These are phyloP conservation scores for Fusarium acutatum DNA, from an alignment of 2,329 filamentous ascomycete genomes.

Conservation along the genomic window DNA sequence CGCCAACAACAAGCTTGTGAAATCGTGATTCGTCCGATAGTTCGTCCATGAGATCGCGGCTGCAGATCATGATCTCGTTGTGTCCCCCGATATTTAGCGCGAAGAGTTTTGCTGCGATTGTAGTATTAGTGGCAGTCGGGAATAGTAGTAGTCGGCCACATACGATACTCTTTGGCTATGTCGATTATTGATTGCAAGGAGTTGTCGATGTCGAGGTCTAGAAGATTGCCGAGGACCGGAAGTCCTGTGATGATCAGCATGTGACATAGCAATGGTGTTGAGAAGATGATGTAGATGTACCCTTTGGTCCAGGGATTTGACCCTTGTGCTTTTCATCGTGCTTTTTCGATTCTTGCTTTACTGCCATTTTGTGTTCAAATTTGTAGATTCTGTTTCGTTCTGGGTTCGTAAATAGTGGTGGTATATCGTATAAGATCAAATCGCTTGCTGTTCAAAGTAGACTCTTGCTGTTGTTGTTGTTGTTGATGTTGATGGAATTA, in stretches of 20 bases:
- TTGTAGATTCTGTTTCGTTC: fast-evolving
- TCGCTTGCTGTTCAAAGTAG: not conserved
- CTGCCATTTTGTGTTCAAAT: not conserved
- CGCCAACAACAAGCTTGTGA: slow-evolving; percentile 61
- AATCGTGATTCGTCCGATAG: slow-evolving; percentile 72
- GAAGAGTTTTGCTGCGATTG: not conserved
- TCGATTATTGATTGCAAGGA: not conserved
- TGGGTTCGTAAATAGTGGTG: not conserved
- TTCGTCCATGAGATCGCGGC: slow-evolving; percentile 57
- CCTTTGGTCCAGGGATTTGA: slow-evolving; percentile 1
- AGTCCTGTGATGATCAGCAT: not conserved
- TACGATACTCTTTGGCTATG: not conserved
- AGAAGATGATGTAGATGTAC: no score
- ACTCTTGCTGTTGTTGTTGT: not conserved
- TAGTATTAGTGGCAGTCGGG: fast-evolving
- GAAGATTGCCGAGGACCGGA: not conserved
- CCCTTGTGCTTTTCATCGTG: not conserved
- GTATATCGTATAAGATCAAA: not conserved
- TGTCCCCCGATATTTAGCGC: fast-evolving
- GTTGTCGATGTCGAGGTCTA: not conserved
- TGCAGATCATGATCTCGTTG: not conserved
- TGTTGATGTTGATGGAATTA: not conserved
- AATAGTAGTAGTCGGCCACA: not conserved
- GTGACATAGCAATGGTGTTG: fast-evolving
- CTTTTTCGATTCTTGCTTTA: not conserved